Percentiles rank a stretch among this genome's conserved stretches.
Evolutionary conservation across 805 yeast species (phyloP).

Genomic region (Dipodascopsis tothii): DNA sequence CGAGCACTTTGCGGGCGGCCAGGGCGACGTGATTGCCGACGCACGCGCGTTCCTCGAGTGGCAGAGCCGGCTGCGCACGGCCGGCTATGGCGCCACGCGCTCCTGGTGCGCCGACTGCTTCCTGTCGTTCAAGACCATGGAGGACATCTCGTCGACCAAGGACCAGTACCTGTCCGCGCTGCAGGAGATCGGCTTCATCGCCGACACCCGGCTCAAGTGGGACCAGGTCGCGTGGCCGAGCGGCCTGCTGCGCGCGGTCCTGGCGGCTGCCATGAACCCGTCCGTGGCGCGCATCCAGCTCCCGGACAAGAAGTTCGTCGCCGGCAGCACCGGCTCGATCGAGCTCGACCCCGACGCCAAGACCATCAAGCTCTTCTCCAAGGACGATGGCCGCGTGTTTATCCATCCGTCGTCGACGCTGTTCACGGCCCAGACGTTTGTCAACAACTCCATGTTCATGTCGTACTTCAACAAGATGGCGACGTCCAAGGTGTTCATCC

Average conservation of each 20-base stretch:
- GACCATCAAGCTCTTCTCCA: constrained; percentile 64
- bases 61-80: constrained; percentile 25
- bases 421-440: constrained; percentile 44
- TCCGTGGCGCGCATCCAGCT: constrained; percentile 70
- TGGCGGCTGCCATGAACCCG: constrained; percentile 79
- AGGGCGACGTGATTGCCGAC: constrained; percentile 72
- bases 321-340: constrained; percentile 68
- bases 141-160: constrained; percentile 65
- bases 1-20: constrained; percentile 33
- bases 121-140: constrained; percentile 56
- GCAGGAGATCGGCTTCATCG: constrained; percentile 70
- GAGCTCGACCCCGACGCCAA: constrained; percentile 80
- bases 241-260: constrained; percentile 52
- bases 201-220: constrained; percentile 49
- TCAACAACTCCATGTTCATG: constrained; percentile 41
- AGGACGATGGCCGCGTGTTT: constrained; percentile 52
- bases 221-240: constrained; percentile 31
- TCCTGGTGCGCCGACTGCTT: constrained; percentile 49
- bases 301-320: constrained; percentile 71
- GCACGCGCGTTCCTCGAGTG: constrained; percentile 54
- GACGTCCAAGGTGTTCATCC: constrained; percentile 61
- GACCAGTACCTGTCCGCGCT: constrained; percentile 63
- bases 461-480: constrained; percentile 51
- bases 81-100: constrained; percentile 21
- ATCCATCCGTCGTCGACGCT: constrained; percentile 79